A percentile compares a stretch with the other conserved stretches of the same genome.
Conservation (phyloP, 2,329 filamentous ascomycete species). For the Tolypocladium cylindrosporum region DNA sequence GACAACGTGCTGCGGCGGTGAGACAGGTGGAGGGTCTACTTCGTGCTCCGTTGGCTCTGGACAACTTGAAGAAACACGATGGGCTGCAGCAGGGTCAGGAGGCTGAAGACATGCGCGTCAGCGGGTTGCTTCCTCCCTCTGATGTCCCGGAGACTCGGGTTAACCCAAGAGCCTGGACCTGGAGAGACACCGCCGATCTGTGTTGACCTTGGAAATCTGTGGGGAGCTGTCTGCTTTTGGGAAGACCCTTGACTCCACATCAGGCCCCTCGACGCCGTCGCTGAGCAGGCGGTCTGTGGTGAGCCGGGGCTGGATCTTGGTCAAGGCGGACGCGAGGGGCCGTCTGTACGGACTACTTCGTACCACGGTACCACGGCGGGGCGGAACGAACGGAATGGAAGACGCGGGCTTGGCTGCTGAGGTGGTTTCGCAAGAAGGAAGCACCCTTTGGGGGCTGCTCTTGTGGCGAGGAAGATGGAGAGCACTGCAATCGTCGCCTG, state of each 20-base stretch:
- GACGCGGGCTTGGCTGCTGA: neutral
- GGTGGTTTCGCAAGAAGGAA: no score
- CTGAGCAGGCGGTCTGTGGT: neutral
- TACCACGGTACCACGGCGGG: neutral
- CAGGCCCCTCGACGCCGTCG: neutral
- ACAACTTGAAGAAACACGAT: neutral
- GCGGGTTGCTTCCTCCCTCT: no score
- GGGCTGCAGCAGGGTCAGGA: no score
- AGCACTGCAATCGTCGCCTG: neutral
- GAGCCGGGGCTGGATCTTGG: neutral
- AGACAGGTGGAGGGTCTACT: neutral
- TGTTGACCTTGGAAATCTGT: neutral
- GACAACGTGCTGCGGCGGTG: neutral
- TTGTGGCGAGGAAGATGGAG: neutral
- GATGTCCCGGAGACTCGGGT: neutral
- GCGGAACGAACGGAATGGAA: neutral
- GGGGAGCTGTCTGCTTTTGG: neutral
- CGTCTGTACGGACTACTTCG: no score
- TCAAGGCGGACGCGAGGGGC: neutral
- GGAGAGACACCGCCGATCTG: neutral
- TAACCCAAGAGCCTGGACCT: neutral
- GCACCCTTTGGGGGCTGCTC: neutral
- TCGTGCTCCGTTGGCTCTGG: neutral
- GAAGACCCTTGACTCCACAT: neutral
- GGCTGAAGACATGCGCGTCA: no score